Evolutionary conservation across 306 rosid species (phyloP).

Genomic region (Vigna trinervia): DNA sequence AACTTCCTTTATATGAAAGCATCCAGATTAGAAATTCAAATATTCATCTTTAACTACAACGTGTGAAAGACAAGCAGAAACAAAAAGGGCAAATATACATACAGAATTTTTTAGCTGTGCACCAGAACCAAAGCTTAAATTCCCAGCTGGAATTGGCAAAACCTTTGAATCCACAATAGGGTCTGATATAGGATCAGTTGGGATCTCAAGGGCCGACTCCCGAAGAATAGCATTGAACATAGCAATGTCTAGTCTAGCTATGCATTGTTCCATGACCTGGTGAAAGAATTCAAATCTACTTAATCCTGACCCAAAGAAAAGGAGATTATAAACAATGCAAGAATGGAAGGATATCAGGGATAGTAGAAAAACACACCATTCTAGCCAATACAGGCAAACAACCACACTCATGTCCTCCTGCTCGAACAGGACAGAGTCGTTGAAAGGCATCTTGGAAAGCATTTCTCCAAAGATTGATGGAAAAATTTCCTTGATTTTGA

Average conservation of each 20-base stretch:
- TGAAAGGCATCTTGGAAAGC: constrained; percentile 94
- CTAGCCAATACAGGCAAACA: constrained; percentile 87
- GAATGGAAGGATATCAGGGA: constrained; percentile 26
- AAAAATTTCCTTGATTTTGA: constrained; percentile 88
- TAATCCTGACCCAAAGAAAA: constrained; percentile 38
- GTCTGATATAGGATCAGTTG: constrained; percentile 96
- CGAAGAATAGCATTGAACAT: constrained; percentile 98
- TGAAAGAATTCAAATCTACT: constrained; percentile 43
- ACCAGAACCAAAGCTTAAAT: constrained; percentile 97
- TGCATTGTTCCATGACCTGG: constrained; percentile 91
- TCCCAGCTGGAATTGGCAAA: constrained; percentile 95
- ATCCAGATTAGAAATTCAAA: constrained; percentile 13
- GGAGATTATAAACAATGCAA: constrained; percentile 13
- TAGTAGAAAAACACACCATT: constrained; percentile 61
- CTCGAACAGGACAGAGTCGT: constrained; percentile 92
- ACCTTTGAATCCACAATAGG: constrained; percentile 92
- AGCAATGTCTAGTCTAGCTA: constrained; percentile 88
- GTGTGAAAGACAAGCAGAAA: background rate
- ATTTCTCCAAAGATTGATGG: constrained; percentile 77
- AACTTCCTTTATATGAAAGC: background rate
- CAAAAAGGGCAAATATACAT: constrained; percentile 33
- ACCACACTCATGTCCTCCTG: constrained; percentile 97
- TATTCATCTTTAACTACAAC: background rate
- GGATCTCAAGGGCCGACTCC: constrained; percentile 92
- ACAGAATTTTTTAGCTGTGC: constrained; percentile 97